Conservation (phyloP, 441 rosid genomes). For the Raphanus hybrid region DNA sequence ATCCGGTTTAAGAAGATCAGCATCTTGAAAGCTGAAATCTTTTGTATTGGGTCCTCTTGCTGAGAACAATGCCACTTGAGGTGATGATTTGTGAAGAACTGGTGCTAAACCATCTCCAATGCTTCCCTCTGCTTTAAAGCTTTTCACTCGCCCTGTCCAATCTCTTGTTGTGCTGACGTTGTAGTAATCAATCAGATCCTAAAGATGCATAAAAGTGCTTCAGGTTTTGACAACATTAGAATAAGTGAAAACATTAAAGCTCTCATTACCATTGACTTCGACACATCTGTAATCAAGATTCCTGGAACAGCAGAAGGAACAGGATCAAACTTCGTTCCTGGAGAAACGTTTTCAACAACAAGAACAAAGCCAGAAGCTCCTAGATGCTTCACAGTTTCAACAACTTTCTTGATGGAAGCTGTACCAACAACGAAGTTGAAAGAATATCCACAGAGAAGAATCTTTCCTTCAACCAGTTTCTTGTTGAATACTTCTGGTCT, state of each 20-base stretch:
- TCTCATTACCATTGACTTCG: conserved; percentile 69
- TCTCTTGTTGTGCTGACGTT: conserved; percentile 81
- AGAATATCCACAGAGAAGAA: conserved; percentile 39
- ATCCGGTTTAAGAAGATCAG: conserved; percentile 98
- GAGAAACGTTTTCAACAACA: conserved; percentile 88
- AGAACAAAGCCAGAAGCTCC: conserved; percentile 96
- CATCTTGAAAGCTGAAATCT: conserved; percentile 89
- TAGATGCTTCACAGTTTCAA: conserved; percentile 80
- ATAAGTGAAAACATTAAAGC: not conserved
- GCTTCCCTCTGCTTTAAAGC: conserved; percentile 79
- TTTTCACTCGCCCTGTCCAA: conserved; percentile 92
- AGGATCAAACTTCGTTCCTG: conserved; percentile 93
- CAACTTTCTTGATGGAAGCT: conserved; percentile 87
- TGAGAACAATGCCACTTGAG: conserved; percentile 93
- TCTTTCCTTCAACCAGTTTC: too few relatives aligned
- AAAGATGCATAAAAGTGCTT: conserved; percentile 6
- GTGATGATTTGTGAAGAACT: conserved; percentile 90
- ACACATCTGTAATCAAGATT: conserved; percentile 74
- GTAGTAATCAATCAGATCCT: conserved; percentile 93
- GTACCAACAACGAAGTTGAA: conserved; percentile 91
- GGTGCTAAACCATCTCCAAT: conserved; percentile 93
- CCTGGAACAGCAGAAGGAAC: conserved; percentile 87
- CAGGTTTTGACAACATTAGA: not conserved
- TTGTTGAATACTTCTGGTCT: conserved; percentile 49
- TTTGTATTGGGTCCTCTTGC: conserved; percentile 93